A percentile compares a stretch with the other conserved stretches of the same genome.
These are phyloP conservation scores for Tetrapisispora taiwanensis DNA, from an alignment of 805 yeast genomes.

Conservation along the genomic window DNA sequence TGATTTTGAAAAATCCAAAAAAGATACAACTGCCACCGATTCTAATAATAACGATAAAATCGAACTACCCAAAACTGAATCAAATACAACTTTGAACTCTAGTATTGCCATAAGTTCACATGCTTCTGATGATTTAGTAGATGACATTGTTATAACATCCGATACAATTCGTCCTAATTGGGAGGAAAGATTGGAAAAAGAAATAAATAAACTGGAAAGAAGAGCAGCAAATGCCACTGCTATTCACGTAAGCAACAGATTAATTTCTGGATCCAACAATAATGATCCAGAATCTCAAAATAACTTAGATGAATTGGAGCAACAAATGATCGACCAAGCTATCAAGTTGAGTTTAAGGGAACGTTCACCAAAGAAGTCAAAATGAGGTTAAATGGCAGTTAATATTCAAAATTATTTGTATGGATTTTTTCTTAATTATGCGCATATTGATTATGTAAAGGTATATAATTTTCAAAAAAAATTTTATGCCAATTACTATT, in stretches of 20 bases:
- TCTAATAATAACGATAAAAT: conserved; percentile 5
- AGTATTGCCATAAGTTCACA: background rate
- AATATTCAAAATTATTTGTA: background rate
- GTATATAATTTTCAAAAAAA: too few relatives aligned
- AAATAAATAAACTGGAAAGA: conserved; percentile 69
- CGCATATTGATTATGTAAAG: too few relatives aligned
- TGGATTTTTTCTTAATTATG: too few relatives aligned
- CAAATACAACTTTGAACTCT: background rate
- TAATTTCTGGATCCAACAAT: conserved; percentile 32
- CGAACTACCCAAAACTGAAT: background rate
- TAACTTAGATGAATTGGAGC: conserved; percentile 46
- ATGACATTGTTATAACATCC: conserved; percentile 43
- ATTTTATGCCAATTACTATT: too few relatives aligned
- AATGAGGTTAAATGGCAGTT: conserved; percentile 3
- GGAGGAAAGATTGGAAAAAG: conserved; percentile 64
- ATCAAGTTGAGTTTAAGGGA: conserved; percentile 63
- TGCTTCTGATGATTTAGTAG: conserved; percentile 3
- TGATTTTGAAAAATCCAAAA: conserved; percentile 18
- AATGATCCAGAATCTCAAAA: conserved; percentile 3
- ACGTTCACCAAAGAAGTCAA: conserved; percentile 3
- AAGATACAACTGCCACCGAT: background rate
- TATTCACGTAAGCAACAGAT: conserved; percentile 74
- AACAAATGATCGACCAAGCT: conserved; percentile 78
- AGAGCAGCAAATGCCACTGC: conserved; percentile 92
- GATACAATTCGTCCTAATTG: conserved; percentile 89